Evolutionary conservation across 441 rosid species (phyloP).

Genomic region (Brassica hybrid): DNA sequence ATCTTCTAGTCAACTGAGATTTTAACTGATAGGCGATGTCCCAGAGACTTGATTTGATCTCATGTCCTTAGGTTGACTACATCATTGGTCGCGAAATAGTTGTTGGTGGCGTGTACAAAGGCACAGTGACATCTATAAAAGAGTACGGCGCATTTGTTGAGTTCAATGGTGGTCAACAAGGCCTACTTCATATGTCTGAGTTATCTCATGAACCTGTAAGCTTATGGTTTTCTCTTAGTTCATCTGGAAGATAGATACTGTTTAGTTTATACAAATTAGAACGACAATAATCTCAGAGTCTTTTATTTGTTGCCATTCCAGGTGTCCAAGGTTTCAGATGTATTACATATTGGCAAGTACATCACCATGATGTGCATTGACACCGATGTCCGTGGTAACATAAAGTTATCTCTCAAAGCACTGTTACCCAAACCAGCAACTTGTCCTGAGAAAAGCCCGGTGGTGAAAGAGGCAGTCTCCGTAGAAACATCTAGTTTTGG

Average conservation of each 20-base stretch:
- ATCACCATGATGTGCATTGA: conserved; percentile 87
- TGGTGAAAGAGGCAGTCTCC: conserved; percentile 44
- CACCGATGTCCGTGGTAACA: conserved; percentile 94
- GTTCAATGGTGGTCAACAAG: conserved; percentile 97
- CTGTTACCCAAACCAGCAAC: conserved; percentile 47
- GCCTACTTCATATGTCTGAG: conserved; percentile 93
- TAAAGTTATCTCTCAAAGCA: conserved; percentile 87
- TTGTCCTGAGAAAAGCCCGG: conserved; percentile 24
- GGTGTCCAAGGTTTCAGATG: conserved; percentile 87
- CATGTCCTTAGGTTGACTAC: conserved; percentile 69
- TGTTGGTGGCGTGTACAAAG: conserved; percentile 89
- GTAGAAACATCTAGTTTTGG: conserved; percentile 53
- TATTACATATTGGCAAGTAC: conserved; percentile 76
- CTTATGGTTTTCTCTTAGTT: neutral
- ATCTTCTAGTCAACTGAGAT: conserved; percentile 26
- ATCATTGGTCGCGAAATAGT: conserved; percentile 86
- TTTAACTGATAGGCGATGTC: conserved; percentile 5
- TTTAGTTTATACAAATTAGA: neutral
- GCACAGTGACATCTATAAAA: conserved; percentile 85
- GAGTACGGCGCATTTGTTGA: conserved; percentile 98
- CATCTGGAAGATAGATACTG: too few species aligned
- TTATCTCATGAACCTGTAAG: conserved; percentile 91
- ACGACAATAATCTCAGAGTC: neutral
- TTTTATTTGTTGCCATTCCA: conserved; percentile 40
- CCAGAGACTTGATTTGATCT: conserved; percentile 18